phyloP scores from a whole-genome alignment of 768 basidiomycete species.

The Amylocystis lapponica region DNA sequence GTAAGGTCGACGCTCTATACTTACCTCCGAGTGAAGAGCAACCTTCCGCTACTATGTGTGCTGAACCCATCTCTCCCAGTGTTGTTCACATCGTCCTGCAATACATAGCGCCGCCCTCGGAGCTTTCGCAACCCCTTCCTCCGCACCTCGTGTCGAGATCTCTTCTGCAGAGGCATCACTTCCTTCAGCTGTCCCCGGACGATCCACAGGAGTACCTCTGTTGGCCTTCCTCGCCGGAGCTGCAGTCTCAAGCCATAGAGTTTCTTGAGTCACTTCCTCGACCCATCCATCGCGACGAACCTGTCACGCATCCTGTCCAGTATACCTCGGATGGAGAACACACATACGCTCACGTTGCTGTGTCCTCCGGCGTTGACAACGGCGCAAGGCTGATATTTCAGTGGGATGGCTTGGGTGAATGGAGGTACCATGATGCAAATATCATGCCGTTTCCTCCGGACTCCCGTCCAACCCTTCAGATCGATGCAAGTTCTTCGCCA shows the following conservation, averaged over 20 bases:
- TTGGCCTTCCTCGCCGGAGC: constrained; percentile 49
- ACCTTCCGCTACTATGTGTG: constrained; percentile 24
- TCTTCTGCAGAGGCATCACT: constrained; percentile 59
- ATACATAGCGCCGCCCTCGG: constrained; percentile 49
- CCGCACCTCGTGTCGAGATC: constrained; percentile 53
- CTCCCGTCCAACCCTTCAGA: constrained; percentile 22
- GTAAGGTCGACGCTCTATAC: constrained; percentile 3
- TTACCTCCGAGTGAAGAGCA: not conserved
- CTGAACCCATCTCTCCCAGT: constrained; percentile 31
- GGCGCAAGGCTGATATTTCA: constrained; percentile 61
- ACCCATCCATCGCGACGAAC: constrained; percentile 24
- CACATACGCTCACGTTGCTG: constrained; percentile 46
- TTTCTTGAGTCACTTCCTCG: constrained; percentile 38
- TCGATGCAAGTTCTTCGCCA: no score
- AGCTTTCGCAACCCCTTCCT: constrained; percentile 46
- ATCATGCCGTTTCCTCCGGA: constrained; percentile 66
- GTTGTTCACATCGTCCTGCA: constrained; percentile 45
- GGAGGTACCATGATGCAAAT: constrained; percentile 68
- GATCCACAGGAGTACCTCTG: constrained; percentile 53
- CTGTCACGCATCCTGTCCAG: constrained; percentile 23
- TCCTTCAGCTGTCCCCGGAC: constrained; percentile 49
- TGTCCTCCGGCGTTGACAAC: constrained; percentile 21
- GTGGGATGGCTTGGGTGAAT: constrained; percentile 49
- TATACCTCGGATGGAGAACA: constrained; percentile 47
- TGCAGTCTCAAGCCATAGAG: constrained; percentile 29